phyloP scores from a whole-genome alignment of 495 filamentous ascomycete genomes.

The Neurospora sublineolata region DNA sequence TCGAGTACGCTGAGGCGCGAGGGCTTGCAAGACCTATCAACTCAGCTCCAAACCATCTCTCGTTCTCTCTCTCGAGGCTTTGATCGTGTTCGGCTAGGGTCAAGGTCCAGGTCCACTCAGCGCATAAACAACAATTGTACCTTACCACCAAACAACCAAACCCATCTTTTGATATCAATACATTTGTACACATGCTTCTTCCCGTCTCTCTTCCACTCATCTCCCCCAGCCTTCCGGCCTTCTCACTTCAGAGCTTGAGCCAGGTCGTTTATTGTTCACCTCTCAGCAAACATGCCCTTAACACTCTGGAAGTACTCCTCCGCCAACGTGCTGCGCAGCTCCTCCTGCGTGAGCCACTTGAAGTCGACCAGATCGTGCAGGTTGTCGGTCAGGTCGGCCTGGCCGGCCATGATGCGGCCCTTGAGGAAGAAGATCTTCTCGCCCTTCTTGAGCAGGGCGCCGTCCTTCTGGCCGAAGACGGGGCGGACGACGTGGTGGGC shows the following conservation, averaged over 20 bases:
- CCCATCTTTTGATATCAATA: not conserved
- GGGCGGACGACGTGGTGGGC: slow-evolving; percentile 57
- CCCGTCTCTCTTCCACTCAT: not conserved
- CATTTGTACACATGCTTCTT: not conserved
- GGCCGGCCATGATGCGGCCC: slow-evolving; percentile 89
- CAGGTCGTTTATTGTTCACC: not conserved
- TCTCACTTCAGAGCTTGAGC: not conserved
- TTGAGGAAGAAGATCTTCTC: slow-evolving; percentile 95
- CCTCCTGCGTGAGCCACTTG: slow-evolving; percentile 84
- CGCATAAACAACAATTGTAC: not conserved
- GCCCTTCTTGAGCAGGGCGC: slow-evolving; percentile 33
- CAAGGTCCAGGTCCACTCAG: not conserved
- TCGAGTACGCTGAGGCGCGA: not conserved
- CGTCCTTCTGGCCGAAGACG: slow-evolving; percentile 22
- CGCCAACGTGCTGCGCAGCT: slow-evolving; percentile 55
- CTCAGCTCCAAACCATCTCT: not conserved
- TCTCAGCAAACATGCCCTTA: slow-evolving; percentile 67
- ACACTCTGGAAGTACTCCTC: slow-evolving; percentile 59
- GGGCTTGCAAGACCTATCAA: not conserved
- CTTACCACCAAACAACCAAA: not conserved
- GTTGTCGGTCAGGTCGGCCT: slow-evolving; percentile 69
- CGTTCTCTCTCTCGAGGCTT: not conserved
- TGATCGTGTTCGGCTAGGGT: not conserved
- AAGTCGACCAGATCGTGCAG: slow-evolving; percentile 65
- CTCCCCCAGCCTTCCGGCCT: not conserved